A percentile compares a stretch with the other conserved stretches of the same genome.
phyloP scores from a whole-genome alignment of 257 asterid species.

The Thymus quinquecostatus region DNA sequence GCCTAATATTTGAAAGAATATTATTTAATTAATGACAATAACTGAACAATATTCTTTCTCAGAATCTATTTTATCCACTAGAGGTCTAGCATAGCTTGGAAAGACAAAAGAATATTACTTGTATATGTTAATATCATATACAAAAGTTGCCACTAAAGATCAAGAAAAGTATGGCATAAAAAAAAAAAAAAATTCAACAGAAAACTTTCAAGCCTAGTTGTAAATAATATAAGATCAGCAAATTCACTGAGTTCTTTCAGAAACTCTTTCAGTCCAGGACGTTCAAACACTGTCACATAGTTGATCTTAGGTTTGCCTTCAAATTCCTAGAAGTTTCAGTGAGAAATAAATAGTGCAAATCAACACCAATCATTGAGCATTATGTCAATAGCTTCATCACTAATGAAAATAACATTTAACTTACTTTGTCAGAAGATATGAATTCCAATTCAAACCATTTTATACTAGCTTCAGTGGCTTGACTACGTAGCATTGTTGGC shows the following conservation, averaged over 20 bases:
- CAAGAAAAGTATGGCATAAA: slow-evolving; percentile 20
- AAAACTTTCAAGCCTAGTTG: slow-evolving; percentile 97
- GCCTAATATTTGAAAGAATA: no score
- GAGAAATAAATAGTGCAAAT: slow-evolving; percentile 20
- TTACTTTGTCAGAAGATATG: slow-evolving; percentile 66
- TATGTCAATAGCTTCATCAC: slow-evolving; percentile 13
- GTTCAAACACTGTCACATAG: slow-evolving; percentile 94
- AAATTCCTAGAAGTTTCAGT: slow-evolving; percentile 52
- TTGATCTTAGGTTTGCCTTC: slow-evolving; percentile 89
- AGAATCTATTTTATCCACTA: slow-evolving; percentile 84
- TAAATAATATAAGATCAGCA: slow-evolving; percentile 85
- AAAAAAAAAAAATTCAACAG: slow-evolving; percentile 24
- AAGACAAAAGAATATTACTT: slow-evolving; percentile 18
- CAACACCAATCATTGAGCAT: slow-evolving; percentile 28
- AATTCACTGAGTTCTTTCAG: slow-evolving; percentile 79
- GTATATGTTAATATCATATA: slow-evolving; percentile 30
- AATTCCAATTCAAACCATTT: slow-evolving; percentile 88
- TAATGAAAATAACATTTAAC: slow-evolving; percentile 12
- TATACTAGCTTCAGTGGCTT: slow-evolving; percentile 86
- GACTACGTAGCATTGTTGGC: slow-evolving; percentile 68
- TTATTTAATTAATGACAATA: no score
- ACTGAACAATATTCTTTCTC: no score
- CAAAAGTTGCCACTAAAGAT: slow-evolving; percentile 4
- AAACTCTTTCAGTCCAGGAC: slow-evolving; percentile 85
- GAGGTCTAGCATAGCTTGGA: slow-evolving; percentile 96